A percentile compares a stretch with the other conserved stretches of the same genome.
These are phyloP conservation scores for Porphyrellus cyaneotinctus DNA, from an alignment of 768 basidiomycete genomes.

Conservation along the genomic window DNA sequence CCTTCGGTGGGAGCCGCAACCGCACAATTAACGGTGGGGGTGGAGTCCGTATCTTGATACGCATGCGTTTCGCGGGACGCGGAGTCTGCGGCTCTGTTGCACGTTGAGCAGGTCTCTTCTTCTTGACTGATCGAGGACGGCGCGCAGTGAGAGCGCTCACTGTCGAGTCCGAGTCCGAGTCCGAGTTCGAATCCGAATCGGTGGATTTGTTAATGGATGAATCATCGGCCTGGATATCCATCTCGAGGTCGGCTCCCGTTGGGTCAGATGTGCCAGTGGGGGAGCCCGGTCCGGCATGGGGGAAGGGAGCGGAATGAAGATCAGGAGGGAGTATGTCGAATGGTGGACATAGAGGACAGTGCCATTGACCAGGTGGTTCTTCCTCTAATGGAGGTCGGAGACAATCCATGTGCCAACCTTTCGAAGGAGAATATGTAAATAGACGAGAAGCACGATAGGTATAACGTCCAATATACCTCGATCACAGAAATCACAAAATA, in stretches of 20 bases:
- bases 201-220: constrained; percentile 34
- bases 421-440: background rate
- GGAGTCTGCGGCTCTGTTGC: constrained; percentile 19
- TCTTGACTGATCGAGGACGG: constrained; percentile 21
- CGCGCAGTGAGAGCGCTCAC: constrained; percentile 13
- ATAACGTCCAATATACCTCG: constrained; percentile 49
- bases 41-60: constrained; percentile 37
- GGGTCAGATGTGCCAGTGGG: constrained; percentile 17
- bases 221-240: constrained; percentile 35
- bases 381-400: constrained; percentile 65
- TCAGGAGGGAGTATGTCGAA: constrained; percentile 14
- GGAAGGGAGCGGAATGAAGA: constrained; percentile 36
- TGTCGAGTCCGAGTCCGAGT: constrained; percentile 27
- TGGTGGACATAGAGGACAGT: constrained; percentile 61
- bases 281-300: constrained; percentile 29
- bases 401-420: constrained; percentile 86
- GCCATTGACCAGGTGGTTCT: constrained; percentile 75
- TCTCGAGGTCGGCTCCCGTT: constrained; percentile 23
- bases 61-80: constrained; percentile 44
- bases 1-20: constrained; percentile 54
- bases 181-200: constrained; percentile 28
- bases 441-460: constrained; percentile 1
- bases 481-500: constrained; percentile 95
- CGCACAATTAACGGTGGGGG: constrained; percentile 43
- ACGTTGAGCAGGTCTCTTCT: constrained; percentile 29